Conservation (phyloP, 345 rosid genomes). For the Hypericum androsaemum region DNA sequence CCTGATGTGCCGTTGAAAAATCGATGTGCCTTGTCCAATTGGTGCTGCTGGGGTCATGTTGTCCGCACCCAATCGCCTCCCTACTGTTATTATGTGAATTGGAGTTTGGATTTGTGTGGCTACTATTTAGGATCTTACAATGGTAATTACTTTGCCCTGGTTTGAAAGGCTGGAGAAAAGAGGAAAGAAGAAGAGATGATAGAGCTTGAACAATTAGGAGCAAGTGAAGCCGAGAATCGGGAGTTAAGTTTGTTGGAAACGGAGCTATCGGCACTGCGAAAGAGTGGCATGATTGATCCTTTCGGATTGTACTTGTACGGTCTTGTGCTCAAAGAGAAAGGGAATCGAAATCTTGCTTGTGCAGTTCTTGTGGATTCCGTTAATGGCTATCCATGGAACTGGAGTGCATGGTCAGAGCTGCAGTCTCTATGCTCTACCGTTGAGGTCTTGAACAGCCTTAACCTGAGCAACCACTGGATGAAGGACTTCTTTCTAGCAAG, state of each 20-base stretch:
- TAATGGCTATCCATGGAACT: slow-evolving; percentile 94
- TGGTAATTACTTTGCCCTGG: too few species aligned
- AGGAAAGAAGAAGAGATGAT: slow-evolving; percentile 93
- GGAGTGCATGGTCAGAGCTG: slow-evolving; percentile 97
- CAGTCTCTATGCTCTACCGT: slow-evolving; percentile 67
- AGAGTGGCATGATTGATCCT: slow-evolving; percentile 66
- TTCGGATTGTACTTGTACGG: slow-evolving; percentile 84
- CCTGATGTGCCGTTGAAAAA: too few species aligned
- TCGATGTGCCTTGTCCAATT: too few species aligned
- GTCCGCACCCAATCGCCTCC: too few species aligned
- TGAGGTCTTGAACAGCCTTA: slow-evolving; percentile 62
- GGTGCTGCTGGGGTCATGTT: too few species aligned
- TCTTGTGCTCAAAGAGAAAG: slow-evolving; percentile 82
- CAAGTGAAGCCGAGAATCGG: slow-evolving; percentile 61
- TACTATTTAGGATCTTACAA: too few species aligned
- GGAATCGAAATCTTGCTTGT: slow-evolving; percentile 62
- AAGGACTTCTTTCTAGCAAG: slow-evolving; percentile 87
- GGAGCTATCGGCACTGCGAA: slow-evolving; percentile 59
- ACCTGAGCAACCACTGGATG: slow-evolving; percentile 86
- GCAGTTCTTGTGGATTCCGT: slow-evolving; percentile 79
- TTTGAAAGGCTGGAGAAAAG: slow-evolving; percentile 85
- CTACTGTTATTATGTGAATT: too few species aligned
- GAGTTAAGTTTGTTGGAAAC: slow-evolving; percentile 74
- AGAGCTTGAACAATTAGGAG: slow-evolving; percentile 82
- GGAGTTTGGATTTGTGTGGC: too few species aligned